Evolutionary conservation across 1,284 basidiomycete species (phyloP).

Genomic region (Fomitopsis betulina): DNA sequence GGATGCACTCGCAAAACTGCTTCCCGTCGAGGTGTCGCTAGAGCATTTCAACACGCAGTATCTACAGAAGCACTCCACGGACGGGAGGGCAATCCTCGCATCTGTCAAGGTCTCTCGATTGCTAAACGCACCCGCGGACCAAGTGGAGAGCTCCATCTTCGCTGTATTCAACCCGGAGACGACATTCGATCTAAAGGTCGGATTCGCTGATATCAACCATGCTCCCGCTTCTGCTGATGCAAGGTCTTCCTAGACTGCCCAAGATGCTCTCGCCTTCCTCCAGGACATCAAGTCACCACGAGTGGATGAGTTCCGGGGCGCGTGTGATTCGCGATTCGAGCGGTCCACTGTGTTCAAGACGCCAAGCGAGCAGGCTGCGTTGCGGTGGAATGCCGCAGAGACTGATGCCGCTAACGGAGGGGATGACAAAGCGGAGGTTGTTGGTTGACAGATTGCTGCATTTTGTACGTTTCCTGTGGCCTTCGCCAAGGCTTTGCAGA

Average conservation of each 20-base stretch:
- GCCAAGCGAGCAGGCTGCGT: slow-evolving; percentile 37
- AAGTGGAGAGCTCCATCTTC: slow-evolving; percentile 60
- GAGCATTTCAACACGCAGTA: slow-evolving; percentile 74
- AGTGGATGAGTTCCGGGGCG: slow-evolving; percentile 52
- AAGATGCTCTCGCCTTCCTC: slow-evolving; percentile 44
- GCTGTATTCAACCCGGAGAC: slow-evolving; percentile 42
- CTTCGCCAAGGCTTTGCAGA: background rate
- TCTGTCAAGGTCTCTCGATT: slow-evolving; percentile 48
- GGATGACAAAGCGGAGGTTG: slow-evolving; percentile 14
- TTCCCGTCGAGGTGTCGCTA: slow-evolving; percentile 54
- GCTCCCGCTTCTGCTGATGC: background rate
- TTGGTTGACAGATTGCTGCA: slow-evolving; percentile 9
- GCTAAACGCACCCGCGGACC: slow-evolving; percentile 45
- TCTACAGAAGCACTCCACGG: slow-evolving; percentile 55
- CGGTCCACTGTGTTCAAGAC: slow-evolving; percentile 64
- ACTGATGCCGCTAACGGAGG: slow-evolving; percentile 7
- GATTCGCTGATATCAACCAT: background rate
- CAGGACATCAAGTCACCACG: slow-evolving; percentile 44
- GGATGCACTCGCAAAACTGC: slow-evolving; percentile 42
- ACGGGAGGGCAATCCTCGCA: slow-evolving; percentile 52
- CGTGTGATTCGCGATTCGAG: slow-evolving; percentile 48
- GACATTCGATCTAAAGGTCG: slow-evolving; percentile 47
- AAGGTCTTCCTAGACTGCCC: slow-evolving; percentile 37
- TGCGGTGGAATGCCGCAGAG: slow-evolving; percentile 23
- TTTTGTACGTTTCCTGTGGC: background rate